phyloP scores from a whole-genome alignment of 345 rosid genomes.

The Citrus maxima region DNA sequence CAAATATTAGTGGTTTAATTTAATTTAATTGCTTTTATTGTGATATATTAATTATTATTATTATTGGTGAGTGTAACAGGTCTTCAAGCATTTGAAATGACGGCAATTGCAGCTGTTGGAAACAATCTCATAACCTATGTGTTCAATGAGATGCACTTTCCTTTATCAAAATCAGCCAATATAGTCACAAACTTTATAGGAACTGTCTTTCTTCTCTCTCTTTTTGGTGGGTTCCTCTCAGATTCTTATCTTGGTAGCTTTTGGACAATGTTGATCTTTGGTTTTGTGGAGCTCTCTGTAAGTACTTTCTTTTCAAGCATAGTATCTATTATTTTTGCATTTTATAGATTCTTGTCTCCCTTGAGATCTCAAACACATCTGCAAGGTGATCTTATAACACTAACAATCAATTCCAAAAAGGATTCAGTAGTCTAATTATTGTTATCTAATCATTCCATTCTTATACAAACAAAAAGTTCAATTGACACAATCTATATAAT shows the following conservation, averaged over 20 bases:
- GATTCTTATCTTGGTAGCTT: constrained; percentile 77
- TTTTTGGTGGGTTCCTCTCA: constrained; percentile 83
- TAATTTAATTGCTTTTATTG: neutral
- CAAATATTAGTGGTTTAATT: too few relatives aligned
- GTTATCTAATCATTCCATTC: neutral
- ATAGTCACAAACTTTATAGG: constrained; percentile 83
- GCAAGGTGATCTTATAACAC: neutral
- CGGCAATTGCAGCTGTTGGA: constrained; percentile 77
- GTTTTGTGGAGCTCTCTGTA: constrained; percentile 56
- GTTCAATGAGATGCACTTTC: constrained; percentile 65
- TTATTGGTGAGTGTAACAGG: constrained; percentile 24
- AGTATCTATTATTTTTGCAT: neutral
- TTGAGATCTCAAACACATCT: neutral
- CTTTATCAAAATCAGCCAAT: constrained; percentile 75
- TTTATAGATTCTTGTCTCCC: constrained; percentile 10
- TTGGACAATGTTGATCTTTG: constrained; percentile 51
- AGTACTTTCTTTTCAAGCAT: constrained; percentile 11
- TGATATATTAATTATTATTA: neutral
- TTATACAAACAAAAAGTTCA: neutral
- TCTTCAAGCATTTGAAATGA: constrained; percentile 66
- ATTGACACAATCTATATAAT: too few relatives aligned
- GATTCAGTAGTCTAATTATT: neutral
- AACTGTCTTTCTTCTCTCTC: constrained; percentile 77
- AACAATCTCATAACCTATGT: constrained; percentile 80
- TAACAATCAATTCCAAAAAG: neutral